Conservation (phyloP, 2,329 filamentous ascomycete genomes). For the Colletotrichum agaves region DNA sequence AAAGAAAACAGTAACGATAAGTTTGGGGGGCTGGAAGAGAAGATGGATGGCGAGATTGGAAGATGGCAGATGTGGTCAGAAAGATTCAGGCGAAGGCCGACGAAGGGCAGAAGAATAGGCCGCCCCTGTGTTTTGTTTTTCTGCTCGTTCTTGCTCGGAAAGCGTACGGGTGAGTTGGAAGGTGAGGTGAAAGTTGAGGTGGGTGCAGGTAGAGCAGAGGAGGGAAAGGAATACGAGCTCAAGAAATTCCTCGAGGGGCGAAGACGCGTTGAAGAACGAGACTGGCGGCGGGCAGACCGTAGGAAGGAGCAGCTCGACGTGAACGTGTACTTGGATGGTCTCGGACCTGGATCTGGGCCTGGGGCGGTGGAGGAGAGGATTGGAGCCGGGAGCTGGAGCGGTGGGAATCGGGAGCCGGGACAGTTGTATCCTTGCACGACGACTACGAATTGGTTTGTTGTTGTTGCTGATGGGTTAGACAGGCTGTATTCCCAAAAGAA, state of each 20-base stretch:
- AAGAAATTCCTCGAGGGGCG: slow-evolving; percentile 31
- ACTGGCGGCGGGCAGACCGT: background rate
- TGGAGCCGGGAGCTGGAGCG: slow-evolving; percentile 10
- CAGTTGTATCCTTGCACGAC: slow-evolving; percentile 5
- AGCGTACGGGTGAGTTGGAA: slow-evolving; percentile 1
- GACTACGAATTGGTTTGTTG: background rate
- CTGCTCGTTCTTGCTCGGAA: background rate
- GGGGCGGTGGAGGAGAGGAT: background rate
- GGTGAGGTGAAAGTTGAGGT: background rate
- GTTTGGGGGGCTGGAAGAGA: background rate
- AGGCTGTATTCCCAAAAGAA: too few species aligned
- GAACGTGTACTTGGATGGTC: background rate
- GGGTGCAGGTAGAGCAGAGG: background rate
- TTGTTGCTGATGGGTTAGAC: background rate
- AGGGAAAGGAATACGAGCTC: slow-evolving; percentile 37
- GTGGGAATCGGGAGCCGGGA: background rate
- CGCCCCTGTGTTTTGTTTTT: slow-evolving; percentile 9
- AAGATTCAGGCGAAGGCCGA: slow-evolving; percentile 14
- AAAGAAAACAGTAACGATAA: background rate
- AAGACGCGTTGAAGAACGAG: slow-evolving; percentile 23
- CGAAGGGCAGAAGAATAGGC: slow-evolving; percentile 4
- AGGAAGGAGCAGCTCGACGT: too few species aligned
- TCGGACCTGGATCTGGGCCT: background rate
- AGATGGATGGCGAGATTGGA: background rate
- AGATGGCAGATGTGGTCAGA: background rate